Percentiles rank a stretch among this genome's conserved stretches.
These are phyloP conservation scores for Arthrobotrys entomopaga DNA, from an alignment of 2,329 filamentous ascomycete genomes.

Conservation along the genomic window DNA sequence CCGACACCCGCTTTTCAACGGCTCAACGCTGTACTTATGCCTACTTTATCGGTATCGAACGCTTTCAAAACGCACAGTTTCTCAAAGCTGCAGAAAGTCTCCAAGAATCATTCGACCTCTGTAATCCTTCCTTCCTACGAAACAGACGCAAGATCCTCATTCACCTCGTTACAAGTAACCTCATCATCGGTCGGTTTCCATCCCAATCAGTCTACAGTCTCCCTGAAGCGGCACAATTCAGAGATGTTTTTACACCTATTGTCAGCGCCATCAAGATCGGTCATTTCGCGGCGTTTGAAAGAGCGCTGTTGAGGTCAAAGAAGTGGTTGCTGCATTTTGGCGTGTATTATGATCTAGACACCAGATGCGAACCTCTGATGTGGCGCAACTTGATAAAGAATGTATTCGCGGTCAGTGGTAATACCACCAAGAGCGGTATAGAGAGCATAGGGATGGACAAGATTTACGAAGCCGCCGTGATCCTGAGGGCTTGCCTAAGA, in stretches of 20 bases:
- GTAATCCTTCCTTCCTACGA: constrained; percentile 47
- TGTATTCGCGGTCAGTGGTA: constrained; percentile 42
- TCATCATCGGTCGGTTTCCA: constrained; percentile 50
- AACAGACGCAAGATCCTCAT: constrained; percentile 51
- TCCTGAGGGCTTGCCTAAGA: constrained; percentile 21
- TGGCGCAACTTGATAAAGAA: constrained; percentile 49
- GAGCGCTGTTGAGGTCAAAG: constrained; percentile 31
- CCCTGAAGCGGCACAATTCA: constrained; percentile 44
- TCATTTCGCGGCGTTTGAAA: constrained; percentile 32
- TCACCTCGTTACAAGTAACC: constrained; percentile 38
- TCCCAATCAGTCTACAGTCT: constrained; percentile 31
- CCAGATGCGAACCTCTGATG: constrained; percentile 42
- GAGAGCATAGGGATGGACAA: constrained; percentile 48
- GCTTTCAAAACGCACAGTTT: constrained; percentile 51
- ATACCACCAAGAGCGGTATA: constrained; percentile 48
- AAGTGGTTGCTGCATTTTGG: constrained; percentile 49
- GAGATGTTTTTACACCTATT: constrained; percentile 41
- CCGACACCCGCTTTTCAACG: constrained; percentile 50
- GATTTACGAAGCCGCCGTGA: constrained; percentile 23
- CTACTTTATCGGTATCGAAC: constrained; percentile 51
- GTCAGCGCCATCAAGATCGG: constrained; percentile 42
- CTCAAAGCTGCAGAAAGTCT: constrained; percentile 40
- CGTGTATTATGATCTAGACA: constrained; percentile 47
- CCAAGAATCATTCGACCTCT: constrained; percentile 37
- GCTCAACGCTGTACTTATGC: constrained; percentile 53